Conservation (phyloP, 2,329 filamentous ascomycete species). For the Aspergillus sp. region DNA sequence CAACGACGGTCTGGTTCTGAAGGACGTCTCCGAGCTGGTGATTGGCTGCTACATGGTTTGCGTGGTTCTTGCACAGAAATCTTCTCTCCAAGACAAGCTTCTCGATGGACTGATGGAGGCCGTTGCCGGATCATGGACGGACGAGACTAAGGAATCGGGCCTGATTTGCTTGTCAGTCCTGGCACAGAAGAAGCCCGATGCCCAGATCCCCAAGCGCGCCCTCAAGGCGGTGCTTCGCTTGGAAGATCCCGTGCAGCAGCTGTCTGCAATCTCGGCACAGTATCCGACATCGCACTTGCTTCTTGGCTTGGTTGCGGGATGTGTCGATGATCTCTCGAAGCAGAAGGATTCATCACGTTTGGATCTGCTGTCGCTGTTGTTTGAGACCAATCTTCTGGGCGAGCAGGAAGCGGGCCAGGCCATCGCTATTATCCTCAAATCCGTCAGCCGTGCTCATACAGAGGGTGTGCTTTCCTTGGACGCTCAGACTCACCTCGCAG, state of each 20-base stretch:
- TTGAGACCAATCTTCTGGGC: constrained; percentile 36
- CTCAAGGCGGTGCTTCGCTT: constrained; percentile 55
- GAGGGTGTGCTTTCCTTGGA: constrained; percentile 40
- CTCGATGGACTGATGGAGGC: constrained; percentile 90
- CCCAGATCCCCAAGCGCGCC: constrained; percentile 69
- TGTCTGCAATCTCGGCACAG: constrained; percentile 38
- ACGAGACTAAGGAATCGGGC: constrained; percentile 70
- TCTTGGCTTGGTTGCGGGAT: constrained; percentile 41
- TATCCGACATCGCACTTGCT: constrained; percentile 39
- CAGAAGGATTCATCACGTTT: constrained; percentile 47
- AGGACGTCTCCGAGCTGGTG: constrained; percentile 74
- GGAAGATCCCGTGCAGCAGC: constrained; percentile 33
- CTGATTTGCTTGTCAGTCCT: constrained; percentile 80
- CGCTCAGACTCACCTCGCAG: constrained; percentile 65
- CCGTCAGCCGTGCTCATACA: constrained; percentile 51
- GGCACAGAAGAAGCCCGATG: constrained; percentile 73
- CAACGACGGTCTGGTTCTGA: constrained; percentile 74
- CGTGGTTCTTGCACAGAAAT: constrained; percentile 81
- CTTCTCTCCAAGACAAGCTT: constrained; percentile 73
- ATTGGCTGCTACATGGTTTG: constrained; percentile 91
- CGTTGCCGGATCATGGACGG: constrained; percentile 73
- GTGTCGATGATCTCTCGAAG: constrained; percentile 35
- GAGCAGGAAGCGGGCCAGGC: constrained; percentile 33
- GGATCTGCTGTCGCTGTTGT: constrained; percentile 44
- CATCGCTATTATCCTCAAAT: constrained; percentile 37